A percentile compares a stretch with the other conserved stretches of the same genome.
phyloP scores from a whole-genome alignment of 352 stramenopile genomes.

The Saprolegnia parasitica region DNA sequence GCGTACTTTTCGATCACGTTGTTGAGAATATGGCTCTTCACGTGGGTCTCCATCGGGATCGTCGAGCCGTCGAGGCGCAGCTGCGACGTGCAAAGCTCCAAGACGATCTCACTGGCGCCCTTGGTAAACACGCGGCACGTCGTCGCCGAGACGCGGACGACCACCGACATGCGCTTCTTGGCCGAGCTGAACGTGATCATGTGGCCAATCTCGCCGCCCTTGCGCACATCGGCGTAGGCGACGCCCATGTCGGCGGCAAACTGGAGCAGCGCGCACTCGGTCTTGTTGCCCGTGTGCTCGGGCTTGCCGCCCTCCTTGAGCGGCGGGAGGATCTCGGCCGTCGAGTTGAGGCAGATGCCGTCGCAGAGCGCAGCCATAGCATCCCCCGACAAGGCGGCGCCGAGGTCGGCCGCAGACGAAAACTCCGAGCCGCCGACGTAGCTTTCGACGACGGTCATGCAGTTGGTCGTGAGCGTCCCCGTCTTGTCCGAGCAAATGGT shows the following conservation, averaged over 20 bases:
- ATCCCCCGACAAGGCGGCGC: no score
- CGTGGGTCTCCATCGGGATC: slow-evolving; percentile 1
- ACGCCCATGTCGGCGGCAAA: slow-evolving; percentile 35
- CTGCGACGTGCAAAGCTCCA: slow-evolving; percentile 38
- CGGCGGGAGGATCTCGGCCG: slow-evolving; percentile 54
- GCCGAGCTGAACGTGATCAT: slow-evolving; percentile 88
- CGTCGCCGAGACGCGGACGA: slow-evolving; percentile 37
- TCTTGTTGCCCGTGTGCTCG: slow-evolving; percentile 42
- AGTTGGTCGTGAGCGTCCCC: slow-evolving; percentile 94
- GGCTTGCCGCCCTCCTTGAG: slow-evolving; percentile 5
- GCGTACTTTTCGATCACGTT: slow-evolving; percentile 41
- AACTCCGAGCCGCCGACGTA: slow-evolving; percentile 41
- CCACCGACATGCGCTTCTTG: slow-evolving; percentile 92
- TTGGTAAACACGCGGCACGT: slow-evolving; percentile 42
- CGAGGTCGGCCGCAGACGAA: neutral
- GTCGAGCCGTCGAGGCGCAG: slow-evolving; percentile 30
- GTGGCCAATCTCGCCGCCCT: slow-evolving; percentile 30
- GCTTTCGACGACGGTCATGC: slow-evolving; percentile 89
- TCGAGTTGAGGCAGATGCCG: slow-evolving; percentile 83
- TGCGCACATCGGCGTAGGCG: slow-evolving; percentile 37
- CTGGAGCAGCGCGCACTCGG: slow-evolving; percentile 44
- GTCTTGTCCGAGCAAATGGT: slow-evolving; percentile 97
- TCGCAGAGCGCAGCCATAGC: slow-evolving; percentile 47
- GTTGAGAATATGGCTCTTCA: slow-evolving; percentile 41
- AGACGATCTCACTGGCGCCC: slow-evolving; percentile 54